Evolutionary conservation across 2,329 filamentous ascomycete species (phyloP), one percentile per base, ranked within the genome.

Genomic region (Cytospora mali): DNA sequence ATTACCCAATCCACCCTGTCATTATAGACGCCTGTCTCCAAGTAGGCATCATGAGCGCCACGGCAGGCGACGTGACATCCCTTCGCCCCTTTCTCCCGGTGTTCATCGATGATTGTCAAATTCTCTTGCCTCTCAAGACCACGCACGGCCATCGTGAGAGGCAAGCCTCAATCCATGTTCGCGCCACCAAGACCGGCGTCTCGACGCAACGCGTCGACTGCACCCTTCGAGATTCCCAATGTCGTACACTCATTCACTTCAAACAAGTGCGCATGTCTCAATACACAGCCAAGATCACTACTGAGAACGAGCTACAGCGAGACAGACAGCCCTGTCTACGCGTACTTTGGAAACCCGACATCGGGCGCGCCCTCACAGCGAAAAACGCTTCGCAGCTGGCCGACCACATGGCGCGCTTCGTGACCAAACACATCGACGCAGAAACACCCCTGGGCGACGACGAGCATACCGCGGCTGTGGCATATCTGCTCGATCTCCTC

Each of bases 21-120:
- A 72, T 72, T 53, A 70, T 79, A 23, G 77, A 79, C 59, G 65
- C 69, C 13, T 70, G 68, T 53, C 55, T 76, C 23, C 75, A 76
- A 52, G 55, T 28, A 57, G 25, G 39, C 29, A 48, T 57, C 25
- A 57, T 57, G 18, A 29, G 39, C 46, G 46, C 55, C 13, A 28
- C 39, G 25, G 35, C 29, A 18, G 55, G 35, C 13, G 39, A 27
- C 4, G 21, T 57, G 55, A 57, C 27, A 11, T 14, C 28, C 5
- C 18, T 57, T 9, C 25, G 25, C 29, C 25, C 50, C 27, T 29
- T 18, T 14, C 50, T 52, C 29, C 29, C 29, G 5, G 5, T 31
- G 29, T 31, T 31, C 29, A 31, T 31, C 29, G 29, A 31, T 31
- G 29, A 10, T 5, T 31, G 29, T 31, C 5, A 10, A 31, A 10